Evolutionary conservation across 108 stramenopile genomes (phyloP).

Genomic region (Cyclostephanos invisitatus): DNA sequence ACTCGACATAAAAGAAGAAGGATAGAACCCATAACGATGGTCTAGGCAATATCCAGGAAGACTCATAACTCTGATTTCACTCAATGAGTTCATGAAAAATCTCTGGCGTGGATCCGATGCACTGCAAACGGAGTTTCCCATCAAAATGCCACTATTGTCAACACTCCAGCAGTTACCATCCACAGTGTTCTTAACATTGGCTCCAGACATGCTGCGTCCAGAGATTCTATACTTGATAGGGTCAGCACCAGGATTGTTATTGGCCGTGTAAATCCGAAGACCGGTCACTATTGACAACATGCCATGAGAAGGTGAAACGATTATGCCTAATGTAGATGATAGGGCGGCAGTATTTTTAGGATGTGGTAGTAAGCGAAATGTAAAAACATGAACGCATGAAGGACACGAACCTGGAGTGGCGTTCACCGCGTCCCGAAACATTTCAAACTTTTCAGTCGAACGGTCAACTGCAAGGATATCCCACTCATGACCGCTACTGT

Average conservation of each 20-base stretch:
- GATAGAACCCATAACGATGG: not conserved
- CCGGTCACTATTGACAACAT: slow-evolving; percentile 15
- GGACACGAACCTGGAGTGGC: slow-evolving; percentile 4
- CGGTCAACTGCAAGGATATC: not conserved
- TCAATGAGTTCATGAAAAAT: not conserved
- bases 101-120: not conserved
- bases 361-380: not conserved
- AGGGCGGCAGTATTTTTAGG: not conserved
- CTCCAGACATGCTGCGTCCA: slow-evolving; percentile 1
- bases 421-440: not conserved
- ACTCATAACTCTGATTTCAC: slow-evolving; percentile 3
- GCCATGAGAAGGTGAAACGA: slow-evolving; percentile 1
- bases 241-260: slow-evolving; percentile 6
- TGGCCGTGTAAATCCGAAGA: slow-evolving; percentile 18
- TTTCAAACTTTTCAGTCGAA: slow-evolving; percentile 1
- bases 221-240: slow-evolving; percentile 10
- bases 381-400: not conserved
- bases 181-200: slow-evolving; percentile 4
- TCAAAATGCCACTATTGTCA: not conserved
- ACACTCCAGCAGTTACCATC: slow-evolving; percentile 14
- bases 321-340: not conserved
- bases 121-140: slow-evolving; percentile 4
- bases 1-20: not conserved
- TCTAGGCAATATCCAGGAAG: slow-evolving; percentile 14
- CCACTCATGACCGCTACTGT: not conserved